Conservation (phyloP, 495 filamentous ascomycete genomes). For the Penicillium waksmanii region DNA sequence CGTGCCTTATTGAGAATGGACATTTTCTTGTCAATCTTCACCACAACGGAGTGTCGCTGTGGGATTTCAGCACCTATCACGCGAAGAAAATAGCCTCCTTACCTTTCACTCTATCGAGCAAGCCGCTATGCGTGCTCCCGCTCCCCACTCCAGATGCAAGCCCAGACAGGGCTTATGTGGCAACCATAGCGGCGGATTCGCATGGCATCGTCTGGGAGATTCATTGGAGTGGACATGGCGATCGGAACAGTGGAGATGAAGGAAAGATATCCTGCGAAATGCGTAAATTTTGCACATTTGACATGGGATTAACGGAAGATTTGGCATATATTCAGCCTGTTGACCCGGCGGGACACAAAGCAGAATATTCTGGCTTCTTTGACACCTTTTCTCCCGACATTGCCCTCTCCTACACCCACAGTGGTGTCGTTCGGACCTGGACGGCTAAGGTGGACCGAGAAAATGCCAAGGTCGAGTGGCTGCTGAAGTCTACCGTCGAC, state of each 20-base stretch:
- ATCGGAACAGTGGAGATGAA: constrained; percentile 26
- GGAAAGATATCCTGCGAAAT: constrained; percentile 46
- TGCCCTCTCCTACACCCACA: constrained; percentile 81
- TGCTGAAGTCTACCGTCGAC: constrained; percentile 80
- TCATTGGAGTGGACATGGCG: constrained; percentile 37
- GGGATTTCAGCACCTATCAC: constrained; percentile 67
- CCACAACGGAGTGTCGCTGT: constrained; percentile 74
- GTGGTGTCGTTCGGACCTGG: constrained; percentile 81
- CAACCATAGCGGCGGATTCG: constrained; percentile 81
- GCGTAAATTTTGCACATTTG: constrained; percentile 71
- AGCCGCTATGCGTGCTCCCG: constrained; percentile 80
- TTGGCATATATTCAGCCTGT: constrained; percentile 84
- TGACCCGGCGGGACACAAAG: constrained; percentile 80
- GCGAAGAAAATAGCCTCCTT: constrained; percentile 61
- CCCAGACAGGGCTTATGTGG: constrained; percentile 62
- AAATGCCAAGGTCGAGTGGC: constrained; percentile 70
- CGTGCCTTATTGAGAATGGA: constrained; percentile 73
- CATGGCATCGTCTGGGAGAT: constrained; percentile 88
- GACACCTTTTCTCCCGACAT: constrained; percentile 89
- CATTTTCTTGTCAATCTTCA: constrained; percentile 82
- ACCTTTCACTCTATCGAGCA: constrained; percentile 65
- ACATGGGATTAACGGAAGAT: constrained; percentile 71
- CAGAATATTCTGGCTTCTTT: constrained; percentile 75
- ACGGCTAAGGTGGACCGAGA: constrained; percentile 72
- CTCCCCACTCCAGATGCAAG: constrained; percentile 66